These are phyloP conservation scores for Puya raimondii DNA, from an alignment of 176 grass and related monocot genomes.

Conservation along the genomic window DNA sequence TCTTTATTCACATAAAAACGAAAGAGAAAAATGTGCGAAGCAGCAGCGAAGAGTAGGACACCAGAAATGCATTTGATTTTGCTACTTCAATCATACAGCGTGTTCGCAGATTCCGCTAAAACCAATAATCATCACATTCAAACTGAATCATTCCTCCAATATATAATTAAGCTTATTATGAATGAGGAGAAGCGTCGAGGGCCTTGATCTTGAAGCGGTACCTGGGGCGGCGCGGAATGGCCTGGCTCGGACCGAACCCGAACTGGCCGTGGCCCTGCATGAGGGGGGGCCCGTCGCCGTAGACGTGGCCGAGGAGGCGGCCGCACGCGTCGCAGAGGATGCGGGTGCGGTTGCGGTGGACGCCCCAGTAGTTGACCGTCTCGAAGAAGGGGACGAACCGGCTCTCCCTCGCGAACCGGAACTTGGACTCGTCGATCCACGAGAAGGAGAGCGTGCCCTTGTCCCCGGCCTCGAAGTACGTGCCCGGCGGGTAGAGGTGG, in stretches of 20 bases:
- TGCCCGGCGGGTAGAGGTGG: constrained; percentile 50
- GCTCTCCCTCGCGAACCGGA: constrained; percentile 62
- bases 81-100: too few species aligned
- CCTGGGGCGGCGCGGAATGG: constrained; percentile 45
- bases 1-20: too few species aligned
- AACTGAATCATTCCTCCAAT: too few species aligned
- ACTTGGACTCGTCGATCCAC: constrained; percentile 69
- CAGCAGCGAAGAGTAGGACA: too few species aligned
- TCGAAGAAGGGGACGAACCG: constrained; percentile 72
- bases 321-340: constrained; percentile 63
- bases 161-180: neutral
- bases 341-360: constrained; percentile 66
- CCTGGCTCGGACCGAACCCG: constrained; percentile 81
- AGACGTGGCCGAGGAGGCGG: constrained; percentile 59
- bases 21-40: too few species aligned
- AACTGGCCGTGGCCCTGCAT: constrained; percentile 59
- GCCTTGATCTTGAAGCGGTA: constrained; percentile 87
- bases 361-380: constrained; percentile 78
- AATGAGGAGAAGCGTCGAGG: constrained; percentile 9
- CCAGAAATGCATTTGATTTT: too few species aligned
- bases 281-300: constrained; percentile 68
- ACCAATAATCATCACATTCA: too few species aligned
- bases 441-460: constrained; percentile 91
- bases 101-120: too few species aligned
- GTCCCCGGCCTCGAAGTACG: constrained; percentile 81